Conservation (phyloP, 225 moss, liverwort and hornwort species). For the Marchantia polymorpha region DNA sequence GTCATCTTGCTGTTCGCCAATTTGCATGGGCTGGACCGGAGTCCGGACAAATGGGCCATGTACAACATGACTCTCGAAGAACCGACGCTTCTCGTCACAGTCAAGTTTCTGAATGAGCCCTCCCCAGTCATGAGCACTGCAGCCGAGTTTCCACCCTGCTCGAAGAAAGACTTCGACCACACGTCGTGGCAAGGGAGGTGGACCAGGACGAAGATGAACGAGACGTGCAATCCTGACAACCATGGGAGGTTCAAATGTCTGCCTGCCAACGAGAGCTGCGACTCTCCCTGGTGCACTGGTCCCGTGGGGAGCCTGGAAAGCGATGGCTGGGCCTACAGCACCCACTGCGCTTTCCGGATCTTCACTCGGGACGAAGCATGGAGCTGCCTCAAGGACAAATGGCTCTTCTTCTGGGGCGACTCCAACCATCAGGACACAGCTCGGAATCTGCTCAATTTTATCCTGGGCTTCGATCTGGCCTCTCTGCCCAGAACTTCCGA, state of each 20-base stretch:
- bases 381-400: slow-evolving; percentile 41
- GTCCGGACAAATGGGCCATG: slow-evolving; percentile 2
- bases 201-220: slow-evolving; percentile 36
- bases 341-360: slow-evolving; percentile 46
- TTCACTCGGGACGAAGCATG: slow-evolving; percentile 44
- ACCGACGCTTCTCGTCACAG: slow-evolving; percentile 9
- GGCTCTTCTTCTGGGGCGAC: slow-evolving; percentile 55
- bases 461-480: slow-evolving; percentile 31
- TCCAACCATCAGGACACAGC: slow-evolving; percentile 49
- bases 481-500: slow-evolving; percentile 25
- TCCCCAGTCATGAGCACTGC: not conserved
- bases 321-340: slow-evolving; percentile 54
- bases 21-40: slow-evolving; percentile 30
- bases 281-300: slow-evolving; percentile 46
- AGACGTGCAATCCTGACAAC: slow-evolving; percentile 27
- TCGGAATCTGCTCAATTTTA: slow-evolving; percentile 46
- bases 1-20: slow-evolving; percentile 32
- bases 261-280: slow-evolving; percentile 29
- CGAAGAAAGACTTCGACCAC: slow-evolving; percentile 30
- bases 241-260: slow-evolving; percentile 41
- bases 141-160: slow-evolving; percentile 21
- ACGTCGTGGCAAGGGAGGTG: slow-evolving; percentile 54
- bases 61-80: not conserved
- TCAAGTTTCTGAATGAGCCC: not conserved
- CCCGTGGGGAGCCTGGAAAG: slow-evolving; percentile 43